Percentiles rank a stretch among this genome's conserved stretches.
Evolutionary conservation across 257 asterid species (phyloP).

Genomic region (Eucommia ulmoides): DNA sequence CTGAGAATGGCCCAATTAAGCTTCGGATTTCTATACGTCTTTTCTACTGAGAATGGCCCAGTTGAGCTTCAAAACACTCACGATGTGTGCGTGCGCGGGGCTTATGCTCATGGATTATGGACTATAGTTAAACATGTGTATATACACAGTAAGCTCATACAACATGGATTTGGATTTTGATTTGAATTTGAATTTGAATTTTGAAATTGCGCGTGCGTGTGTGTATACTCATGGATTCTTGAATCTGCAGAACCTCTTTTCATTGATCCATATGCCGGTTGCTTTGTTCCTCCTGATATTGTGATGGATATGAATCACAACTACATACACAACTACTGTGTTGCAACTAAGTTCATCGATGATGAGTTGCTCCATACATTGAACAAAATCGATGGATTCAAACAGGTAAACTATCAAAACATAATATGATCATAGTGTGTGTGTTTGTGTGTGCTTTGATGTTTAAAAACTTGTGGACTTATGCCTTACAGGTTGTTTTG

Average conservation of each 20-base stretch:
- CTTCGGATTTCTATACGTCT: too few relatives aligned
- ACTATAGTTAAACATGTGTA: too few relatives aligned
- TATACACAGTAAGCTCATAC: too few relatives aligned
- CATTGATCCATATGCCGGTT: constrained; percentile 62
- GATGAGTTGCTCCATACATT: constrained; percentile 42
- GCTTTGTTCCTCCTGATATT: constrained; percentile 37
- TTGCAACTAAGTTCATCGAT: constrained; percentile 65
- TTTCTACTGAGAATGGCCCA: too few relatives aligned
- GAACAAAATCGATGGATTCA: constrained; percentile 35
- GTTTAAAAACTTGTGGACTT: constrained; percentile 13
- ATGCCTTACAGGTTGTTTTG: constrained; percentile 54
- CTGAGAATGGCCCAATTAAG: too few relatives aligned
- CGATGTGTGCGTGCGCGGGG: too few relatives aligned
- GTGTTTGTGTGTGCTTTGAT: constrained; percentile 3
- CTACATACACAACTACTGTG: constrained; percentile 45
- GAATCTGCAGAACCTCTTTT: constrained; percentile 53
- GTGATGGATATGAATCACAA: constrained; percentile 21
- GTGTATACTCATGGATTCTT: constrained; percentile 6
- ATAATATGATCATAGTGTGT: constrained; percentile 2
- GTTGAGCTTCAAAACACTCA: too few relatives aligned
- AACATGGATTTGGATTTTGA: too few relatives aligned
- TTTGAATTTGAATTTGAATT: too few relatives aligned
- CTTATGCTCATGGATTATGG: too few relatives aligned
- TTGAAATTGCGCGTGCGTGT: too few relatives aligned
- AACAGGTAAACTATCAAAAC: constrained; percentile 38